Percentiles rank a stretch among this genome's conserved stretches.
Evolutionary conservation across 192 early-diverging fungal genomes (phyloP).

Genomic region (Diversispora eburnea): DNA sequence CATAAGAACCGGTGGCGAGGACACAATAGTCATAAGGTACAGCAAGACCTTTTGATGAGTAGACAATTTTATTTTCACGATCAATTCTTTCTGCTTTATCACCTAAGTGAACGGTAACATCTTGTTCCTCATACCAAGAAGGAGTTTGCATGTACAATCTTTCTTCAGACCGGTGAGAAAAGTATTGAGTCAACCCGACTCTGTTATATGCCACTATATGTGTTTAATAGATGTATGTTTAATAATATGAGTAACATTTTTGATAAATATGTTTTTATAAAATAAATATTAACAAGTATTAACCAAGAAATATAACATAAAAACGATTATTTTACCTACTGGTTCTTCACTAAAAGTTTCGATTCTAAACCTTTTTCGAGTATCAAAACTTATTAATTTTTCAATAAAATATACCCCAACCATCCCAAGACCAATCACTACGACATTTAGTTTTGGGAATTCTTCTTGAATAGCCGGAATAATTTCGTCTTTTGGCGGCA

Average conservation of each 20-base stretch:
- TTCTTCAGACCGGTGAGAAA: slow-evolving; percentile 46
- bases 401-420: slow-evolving; percentile 63
- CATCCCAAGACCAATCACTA: slow-evolving; percentile 69
- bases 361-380: slow-evolving; percentile 42
- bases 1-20: slow-evolving; percentile 59
- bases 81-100: slow-evolving; percentile 46
- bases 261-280: background rate
- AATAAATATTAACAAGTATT: background rate
- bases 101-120: slow-evolving; percentile 37
- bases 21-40: slow-evolving; percentile 56
- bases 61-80: slow-evolving; percentile 38
- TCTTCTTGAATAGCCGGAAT: background rate
- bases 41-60: slow-evolving; percentile 14
- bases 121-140: slow-evolving; percentile 53
- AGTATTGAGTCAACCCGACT: slow-evolving; percentile 63
- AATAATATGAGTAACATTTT: background rate
- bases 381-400: slow-evolving; percentile 55
- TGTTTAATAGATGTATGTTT: no score
- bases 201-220: slow-evolving; percentile 58
- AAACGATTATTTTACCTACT: slow-evolving; percentile 26
- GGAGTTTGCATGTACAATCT: slow-evolving; percentile 44
- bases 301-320: background rate
- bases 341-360: slow-evolving; percentile 58
- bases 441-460: slow-evolving; percentile 30
- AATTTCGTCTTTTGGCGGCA: slow-evolving; percentile 1